These are phyloP conservation scores for Paecilomyces dactylethromorphus DNA, from an alignment of 2,329 filamentous ascomycete genomes.

Conservation along the genomic window DNA sequence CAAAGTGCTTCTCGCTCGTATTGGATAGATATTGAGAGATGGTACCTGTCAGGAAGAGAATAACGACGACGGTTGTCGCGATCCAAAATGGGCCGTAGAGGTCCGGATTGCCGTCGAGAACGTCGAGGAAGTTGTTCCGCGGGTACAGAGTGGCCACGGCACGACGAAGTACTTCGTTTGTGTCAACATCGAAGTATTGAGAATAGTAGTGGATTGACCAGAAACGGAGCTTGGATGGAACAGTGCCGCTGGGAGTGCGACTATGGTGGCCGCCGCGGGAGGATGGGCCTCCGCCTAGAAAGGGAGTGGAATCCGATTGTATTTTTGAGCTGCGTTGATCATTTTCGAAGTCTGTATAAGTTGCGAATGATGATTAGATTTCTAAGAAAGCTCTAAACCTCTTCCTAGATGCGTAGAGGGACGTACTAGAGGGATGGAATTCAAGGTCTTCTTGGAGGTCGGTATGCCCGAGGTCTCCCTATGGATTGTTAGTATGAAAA, in stretches of 20 bases:
- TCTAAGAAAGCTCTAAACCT: background rate
- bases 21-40: slow-evolving; percentile 83
- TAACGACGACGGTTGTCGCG: slow-evolving; percentile 92
- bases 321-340: slow-evolving; percentile 45
- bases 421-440: slow-evolving; percentile 81
- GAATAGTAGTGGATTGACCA: slow-evolving; percentile 93
- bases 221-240: slow-evolving; percentile 73
- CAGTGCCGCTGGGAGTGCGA: slow-evolving; percentile 29
- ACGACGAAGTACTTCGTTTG: slow-evolving; percentile 75
- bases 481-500: slow-evolving; percentile 5
- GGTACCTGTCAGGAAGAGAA: slow-evolving; percentile 89
- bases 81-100: slow-evolving; percentile 98
- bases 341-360: slow-evolving; percentile 60
- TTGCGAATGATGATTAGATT: slow-evolving; percentile 18
- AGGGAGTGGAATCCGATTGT: slow-evolving; percentile 44
- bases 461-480: slow-evolving; percentile 97
- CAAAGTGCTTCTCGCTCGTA: slow-evolving; percentile 63
- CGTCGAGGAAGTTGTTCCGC: slow-evolving; percentile 89
- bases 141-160: slow-evolving; percentile 88
- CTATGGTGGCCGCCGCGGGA: slow-evolving; percentile 33
- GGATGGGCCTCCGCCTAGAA: slow-evolving; percentile 37
- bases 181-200: slow-evolving; percentile 98
- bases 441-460: slow-evolving; percentile 98
- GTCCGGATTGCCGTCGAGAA: slow-evolving; percentile 93
- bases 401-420: background rate